Base-by-base conservation (phyloP, 140 eudicot genomes). In the Ambrosia hybrid region DNA sequence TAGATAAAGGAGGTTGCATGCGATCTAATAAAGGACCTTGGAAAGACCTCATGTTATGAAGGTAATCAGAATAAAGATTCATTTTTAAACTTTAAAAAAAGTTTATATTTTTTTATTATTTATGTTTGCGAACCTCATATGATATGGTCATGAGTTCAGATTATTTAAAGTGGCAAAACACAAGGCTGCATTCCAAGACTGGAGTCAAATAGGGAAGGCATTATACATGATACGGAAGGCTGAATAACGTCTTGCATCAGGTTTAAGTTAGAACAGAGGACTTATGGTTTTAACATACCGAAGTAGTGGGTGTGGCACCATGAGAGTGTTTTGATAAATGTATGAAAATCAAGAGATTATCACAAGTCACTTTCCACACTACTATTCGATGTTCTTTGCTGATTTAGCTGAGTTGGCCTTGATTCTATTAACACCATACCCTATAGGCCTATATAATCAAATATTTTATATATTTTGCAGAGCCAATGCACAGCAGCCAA, bases 11-110 rank as follows among this genome's bases (percentile, higher is more conserved):
- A 41, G 95, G 95, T 51, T 92, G 98, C 16, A 30, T 92, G 84
- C 55, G 81, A 77, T 92, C 95, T 11, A 78, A 87, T 73, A 92
- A 89, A 78, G 98, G 98, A 52, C 98, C 98, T 14, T 92, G 98
- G 98, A 83, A 75, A 36, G 91, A 92, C 78, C 87, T 57, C 80
- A 55, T 65, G 72, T 89, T 55, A 38, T 64, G 17, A 85, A 85
- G 80, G 88, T 85, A 52, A 67, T 48, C 60, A 14, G 4, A 36
- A 12, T 9, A 71, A 52, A 4, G 57, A 78, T 72, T 82, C 86
- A 62, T 10, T 38, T 62, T 67, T 51, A 14, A n/a, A n/a, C n/a
- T n/a, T n/a, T 36, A 38, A 3, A 3, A 4, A n/a, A 57, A 5
- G 9, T 17, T 48, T 4, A 49, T 51, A 2, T 46, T n/a, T n/a